Evolutionary conservation across 805 yeast species (phyloP).

Genomic region (Yarrowia alimentaria): DNA sequence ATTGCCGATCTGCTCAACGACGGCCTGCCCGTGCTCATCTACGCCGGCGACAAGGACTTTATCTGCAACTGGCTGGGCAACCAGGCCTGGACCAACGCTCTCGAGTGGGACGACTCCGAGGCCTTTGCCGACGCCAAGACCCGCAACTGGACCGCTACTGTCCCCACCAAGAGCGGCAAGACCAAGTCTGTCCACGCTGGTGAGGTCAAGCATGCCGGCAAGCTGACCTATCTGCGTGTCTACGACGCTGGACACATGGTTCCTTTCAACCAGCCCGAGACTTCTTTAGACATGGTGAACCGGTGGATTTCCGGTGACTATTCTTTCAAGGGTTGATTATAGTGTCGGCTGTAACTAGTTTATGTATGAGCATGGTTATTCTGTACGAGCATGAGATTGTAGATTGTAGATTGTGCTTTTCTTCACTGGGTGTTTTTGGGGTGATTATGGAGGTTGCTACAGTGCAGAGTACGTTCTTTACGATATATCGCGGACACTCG

Average conservation of each 20-base stretch:
- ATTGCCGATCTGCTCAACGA: constrained; percentile 69
- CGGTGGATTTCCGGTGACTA: constrained; percentile 71
- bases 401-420: no score
- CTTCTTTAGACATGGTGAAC: constrained; percentile 76
- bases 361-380: no score
- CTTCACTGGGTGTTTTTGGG: no score
- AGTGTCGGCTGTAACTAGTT: no score
- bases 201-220: constrained; percentile 66
- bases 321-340: no score
- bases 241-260: constrained; percentile 96
- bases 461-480: no score
- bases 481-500: no score
- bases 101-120: constrained; percentile 63
- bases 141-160: constrained; percentile 40
- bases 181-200: no score
- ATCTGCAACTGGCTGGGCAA: constrained; percentile 97
- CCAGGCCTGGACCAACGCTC: constrained; percentile 74
- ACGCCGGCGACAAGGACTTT: constrained; percentile 95
- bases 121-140: constrained; percentile 48
- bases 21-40: constrained; percentile 77
- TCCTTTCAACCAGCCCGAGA: constrained; percentile 82
- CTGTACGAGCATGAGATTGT: no score
- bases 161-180: no score
- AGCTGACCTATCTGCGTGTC: constrained; percentile 77
- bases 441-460: no score